Evolutionary conservation across 2,329 filamentous ascomycete genomes (phyloP), one percentile per base, ranked within the genome.

Genomic region (Xylaria sp.): DNA sequence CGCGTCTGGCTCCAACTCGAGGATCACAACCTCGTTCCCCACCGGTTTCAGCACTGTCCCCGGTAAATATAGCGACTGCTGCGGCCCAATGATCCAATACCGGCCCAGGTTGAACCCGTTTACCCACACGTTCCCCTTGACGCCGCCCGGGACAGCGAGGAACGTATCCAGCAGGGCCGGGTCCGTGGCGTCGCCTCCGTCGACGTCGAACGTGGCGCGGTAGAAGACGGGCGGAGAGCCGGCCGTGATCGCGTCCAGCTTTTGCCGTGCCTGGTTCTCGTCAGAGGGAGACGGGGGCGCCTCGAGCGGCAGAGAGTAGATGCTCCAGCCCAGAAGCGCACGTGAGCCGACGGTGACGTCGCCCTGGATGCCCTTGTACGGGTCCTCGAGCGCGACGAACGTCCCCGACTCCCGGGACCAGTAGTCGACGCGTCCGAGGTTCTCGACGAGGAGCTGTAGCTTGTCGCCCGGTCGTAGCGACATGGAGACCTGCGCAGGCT

Each of bases 341-440:
- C 60, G 69, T 0, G 63, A 72, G 1, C 79, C 81, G 1, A 85
- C 65, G 0, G 76, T 81, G 1, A 85, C 81, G 56, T 83, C 74
- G 1, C 79, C 80, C 5, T 77, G 68, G 17, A 86, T 80, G 0
- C 84, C 84, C 68, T 85, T 85, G 25, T 74, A 76, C 27, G 80
- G 84, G 38, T 86, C 82, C 5, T 75, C 74, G 10, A 84, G 75
- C 13, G 72, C 72, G 15, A 74, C 69, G 45, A 69, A 70, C n/a
- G 75, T 75, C 17, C 73, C 73, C 2, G 74, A 75, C 31, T 76
- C 74, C 5, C 75, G 72, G 2, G 79, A 78, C 54, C 78, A 78
- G 66, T 82, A 84, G 66, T 85, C 81, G 1, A 85, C 81, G 2
- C 84, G 79, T 1, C 83, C 84, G n/a, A 86, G 77, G 56, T 85